These are phyloP conservation scores for Penicillium manginii DNA, from an alignment of 495 filamentous ascomycete species.

Conservation along the genomic window DNA sequence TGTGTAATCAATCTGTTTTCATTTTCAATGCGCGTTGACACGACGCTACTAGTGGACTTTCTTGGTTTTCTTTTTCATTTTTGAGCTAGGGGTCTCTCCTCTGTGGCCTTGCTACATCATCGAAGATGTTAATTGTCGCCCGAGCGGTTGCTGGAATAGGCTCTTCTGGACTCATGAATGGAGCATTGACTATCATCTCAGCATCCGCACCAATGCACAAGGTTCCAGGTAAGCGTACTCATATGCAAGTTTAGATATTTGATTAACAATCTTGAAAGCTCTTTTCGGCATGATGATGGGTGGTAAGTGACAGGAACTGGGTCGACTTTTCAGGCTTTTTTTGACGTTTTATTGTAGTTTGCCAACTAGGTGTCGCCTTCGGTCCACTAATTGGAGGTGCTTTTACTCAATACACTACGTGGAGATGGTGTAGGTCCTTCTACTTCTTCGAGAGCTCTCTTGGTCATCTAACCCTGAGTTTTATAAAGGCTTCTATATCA, in stretches of 20 bases:
- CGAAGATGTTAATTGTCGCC: constrained; percentile 49
- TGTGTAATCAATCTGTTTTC: too few relatives aligned
- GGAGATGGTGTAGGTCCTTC: constrained; percentile 58
- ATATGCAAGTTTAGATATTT: constrained; percentile 4
- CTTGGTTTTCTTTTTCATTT: constrained; percentile 40
- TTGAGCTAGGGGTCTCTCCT: constrained; percentile 50
- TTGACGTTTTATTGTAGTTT: constrained; percentile 23
- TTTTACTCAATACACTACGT: constrained; percentile 56
- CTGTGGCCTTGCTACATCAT: constrained; percentile 46
- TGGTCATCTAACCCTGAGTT: constrained; percentile 1
- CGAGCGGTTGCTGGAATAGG: constrained; percentile 49
- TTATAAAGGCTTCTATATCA: constrained; percentile 63
- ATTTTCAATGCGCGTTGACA: not conserved
- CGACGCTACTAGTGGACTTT: constrained; percentile 32
- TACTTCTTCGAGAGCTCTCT: constrained; percentile 10
- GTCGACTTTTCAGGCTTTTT: constrained; percentile 2
- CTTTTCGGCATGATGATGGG: constrained; percentile 41
- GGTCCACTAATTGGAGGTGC: constrained; percentile 63
- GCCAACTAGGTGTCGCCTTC: constrained; percentile 40
- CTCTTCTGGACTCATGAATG: constrained; percentile 53
- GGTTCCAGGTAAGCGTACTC: constrained; percentile 34
- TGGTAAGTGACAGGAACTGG: constrained; percentile 28
- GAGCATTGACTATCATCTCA: constrained; percentile 55
- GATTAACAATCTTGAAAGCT: constrained; percentile 23
- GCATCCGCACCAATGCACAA: constrained; percentile 48